A percentile compares a stretch with the other conserved stretches of the same genome.
Conservation (phyloP, 768 basidiomycete genomes). For the Gautieria morchelliformis region DNA sequence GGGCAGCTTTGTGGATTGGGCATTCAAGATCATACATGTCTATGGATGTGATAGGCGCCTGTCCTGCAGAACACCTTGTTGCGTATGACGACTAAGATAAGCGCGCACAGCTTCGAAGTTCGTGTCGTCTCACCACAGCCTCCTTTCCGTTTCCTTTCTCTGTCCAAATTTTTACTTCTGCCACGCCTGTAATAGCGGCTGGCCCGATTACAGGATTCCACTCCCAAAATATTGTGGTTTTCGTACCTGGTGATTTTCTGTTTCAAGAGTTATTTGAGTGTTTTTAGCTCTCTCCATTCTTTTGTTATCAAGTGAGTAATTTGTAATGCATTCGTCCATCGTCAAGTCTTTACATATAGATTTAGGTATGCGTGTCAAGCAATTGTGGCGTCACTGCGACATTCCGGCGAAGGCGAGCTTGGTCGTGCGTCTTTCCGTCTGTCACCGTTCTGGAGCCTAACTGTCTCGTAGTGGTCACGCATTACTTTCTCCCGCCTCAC, state of each 20-base stretch:
- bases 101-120: neutral
- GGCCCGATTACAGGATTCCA: slow-evolving; percentile 11
- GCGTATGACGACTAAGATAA: neutral
- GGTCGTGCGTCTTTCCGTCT: slow-evolving; percentile 31
- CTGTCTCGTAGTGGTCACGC: slow-evolving; percentile 46
- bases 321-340: too few relatives aligned
- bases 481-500: slow-evolving; percentile 62
- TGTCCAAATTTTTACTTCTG: slow-evolving; percentile 10
- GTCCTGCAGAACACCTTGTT: neutral
- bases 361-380: slow-evolving; percentile 30
- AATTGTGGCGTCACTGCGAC: slow-evolving; percentile 14
- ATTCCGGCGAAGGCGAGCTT: slow-evolving; percentile 33
- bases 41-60: too few relatives aligned
- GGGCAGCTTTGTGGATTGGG: too few relatives aligned
- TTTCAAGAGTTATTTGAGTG: neutral
- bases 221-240: neutral
- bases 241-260: neutral
- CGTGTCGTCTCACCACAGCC: neutral
- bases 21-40: too few relatives aligned
- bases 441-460: neutral
- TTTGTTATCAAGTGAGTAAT: neutral
- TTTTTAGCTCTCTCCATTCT: neutral
- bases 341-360: too few relatives aligned
- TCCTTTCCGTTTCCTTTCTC: slow-evolving; percentile 1
- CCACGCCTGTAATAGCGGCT: slow-evolving; percentile 15